A percentile compares a stretch with the other conserved stretches of the same genome.
These are phyloP conservation scores for Penicillium rolfsii DNA, from an alignment of 2,329 filamentous ascomycete genomes.

Conservation along the genomic window DNA sequence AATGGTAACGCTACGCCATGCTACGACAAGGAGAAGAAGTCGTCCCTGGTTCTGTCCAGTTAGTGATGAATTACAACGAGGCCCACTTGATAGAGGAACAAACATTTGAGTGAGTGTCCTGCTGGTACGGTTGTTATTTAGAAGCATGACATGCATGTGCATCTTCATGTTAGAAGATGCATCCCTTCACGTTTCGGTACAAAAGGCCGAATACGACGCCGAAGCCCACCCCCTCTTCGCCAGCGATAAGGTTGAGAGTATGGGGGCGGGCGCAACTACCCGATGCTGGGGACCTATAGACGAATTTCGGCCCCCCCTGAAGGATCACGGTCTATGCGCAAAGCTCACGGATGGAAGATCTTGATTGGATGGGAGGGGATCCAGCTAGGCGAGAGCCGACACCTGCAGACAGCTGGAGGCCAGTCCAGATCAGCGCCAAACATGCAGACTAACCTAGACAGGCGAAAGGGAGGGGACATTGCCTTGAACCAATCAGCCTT, in stretches of 20 bases:
- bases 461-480: constrained; percentile 9
- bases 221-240: not conserved
- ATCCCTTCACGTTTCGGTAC: not conserved
- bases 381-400: not conserved
- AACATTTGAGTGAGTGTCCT: not conserved
- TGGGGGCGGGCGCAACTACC: not conserved
- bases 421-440: constrained; percentile 10
- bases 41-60: not conserved
- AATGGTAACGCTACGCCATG: not conserved
- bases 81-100: not conserved
- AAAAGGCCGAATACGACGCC: not conserved
- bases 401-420: not conserved
- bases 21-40: not conserved
- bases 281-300: not conserved
- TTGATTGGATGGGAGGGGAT: not conserved
- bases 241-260: constrained; percentile 1
- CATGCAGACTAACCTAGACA: constrained; percentile 15
- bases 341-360: not conserved
- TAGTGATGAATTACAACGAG: not conserved
- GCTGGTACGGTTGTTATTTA: not conserved
- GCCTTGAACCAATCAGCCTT: no score
- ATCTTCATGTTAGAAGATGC: no score
- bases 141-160: no score
- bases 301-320: not conserved
- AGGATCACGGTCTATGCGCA: no score